Percentiles rank a stretch among this genome's conserved stretches.
phyloP scores from a whole-genome alignment of 495 filamentous ascomycete species.

The Xylona heveae region DNA sequence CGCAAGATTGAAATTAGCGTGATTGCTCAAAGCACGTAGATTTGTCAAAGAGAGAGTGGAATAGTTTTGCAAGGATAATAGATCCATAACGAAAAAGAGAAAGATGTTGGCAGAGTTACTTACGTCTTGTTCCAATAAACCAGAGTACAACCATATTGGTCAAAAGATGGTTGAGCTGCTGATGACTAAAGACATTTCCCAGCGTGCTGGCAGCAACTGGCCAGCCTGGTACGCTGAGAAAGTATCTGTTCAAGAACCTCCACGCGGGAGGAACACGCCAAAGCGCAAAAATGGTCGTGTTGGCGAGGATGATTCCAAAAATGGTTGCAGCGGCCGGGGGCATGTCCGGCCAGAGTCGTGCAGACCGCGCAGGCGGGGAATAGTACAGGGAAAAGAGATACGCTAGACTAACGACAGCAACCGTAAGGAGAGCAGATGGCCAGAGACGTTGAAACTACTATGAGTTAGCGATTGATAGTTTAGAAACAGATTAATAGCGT shows the following conservation, averaged over 20 bases:
- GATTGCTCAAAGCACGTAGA: not conserved
- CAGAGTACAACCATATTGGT: constrained; percentile 49
- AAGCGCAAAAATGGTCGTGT: constrained; percentile 33
- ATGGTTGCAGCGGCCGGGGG: constrained; percentile 67
- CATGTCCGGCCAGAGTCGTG: constrained; percentile 48
- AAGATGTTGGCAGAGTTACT: too few species aligned
- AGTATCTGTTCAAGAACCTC: constrained; percentile 56
- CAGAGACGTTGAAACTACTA: constrained; percentile 33
- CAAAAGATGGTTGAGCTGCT: constrained; percentile 37
- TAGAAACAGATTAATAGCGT: constrained; percentile 2
- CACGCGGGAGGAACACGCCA: constrained; percentile 56
- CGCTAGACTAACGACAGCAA: constrained; percentile 27
- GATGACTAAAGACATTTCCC: constrained; percentile 63
- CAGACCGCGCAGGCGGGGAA: constrained; percentile 30
- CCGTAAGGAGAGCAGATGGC: constrained; percentile 37
- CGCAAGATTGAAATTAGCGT: not conserved
- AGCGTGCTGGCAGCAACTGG: constrained; percentile 43
- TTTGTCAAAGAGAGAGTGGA: too few species aligned
- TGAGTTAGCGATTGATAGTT: constrained; percentile 21
- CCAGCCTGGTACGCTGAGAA: constrained; percentile 47
- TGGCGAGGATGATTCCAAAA: constrained; percentile 38
- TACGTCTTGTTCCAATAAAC: constrained; percentile 33
- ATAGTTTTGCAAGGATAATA: too few species aligned
- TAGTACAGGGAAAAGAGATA: constrained; percentile 38
- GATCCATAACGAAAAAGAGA: not conserved